These are phyloP conservation scores for Allium cepa DNA, from an alignment of 106 monocot species.

Conservation along the genomic window DNA sequence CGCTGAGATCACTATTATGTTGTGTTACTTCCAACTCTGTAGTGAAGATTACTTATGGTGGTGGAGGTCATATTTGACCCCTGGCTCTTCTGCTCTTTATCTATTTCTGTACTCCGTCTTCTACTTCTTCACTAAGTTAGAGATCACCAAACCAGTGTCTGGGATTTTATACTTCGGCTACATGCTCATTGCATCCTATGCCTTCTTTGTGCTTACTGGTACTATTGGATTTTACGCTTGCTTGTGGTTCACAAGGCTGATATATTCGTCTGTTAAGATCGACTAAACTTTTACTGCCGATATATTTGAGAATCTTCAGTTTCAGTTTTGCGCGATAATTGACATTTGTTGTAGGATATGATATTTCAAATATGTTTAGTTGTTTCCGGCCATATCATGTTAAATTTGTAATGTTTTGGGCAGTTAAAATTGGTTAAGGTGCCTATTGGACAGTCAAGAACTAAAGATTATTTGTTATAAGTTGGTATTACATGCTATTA, in stretches of 20 bases:
- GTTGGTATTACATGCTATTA: too few relatives aligned
- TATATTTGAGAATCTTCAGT: too few relatives aligned
- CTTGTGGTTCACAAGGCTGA: slow-evolving; percentile 92
- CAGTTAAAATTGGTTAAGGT: too few relatives aligned
- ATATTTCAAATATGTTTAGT: too few relatives aligned
- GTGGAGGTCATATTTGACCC: slow-evolving; percentile 94
- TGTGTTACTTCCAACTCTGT: slow-evolving; percentile 98
- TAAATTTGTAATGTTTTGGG: too few relatives aligned
- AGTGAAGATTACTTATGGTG: slow-evolving; percentile 97
- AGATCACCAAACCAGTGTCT: slow-evolving; percentile 82
- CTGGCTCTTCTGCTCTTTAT: slow-evolving; percentile 91
- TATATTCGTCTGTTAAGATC: slow-evolving; percentile 97
- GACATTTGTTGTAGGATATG: too few relatives aligned
- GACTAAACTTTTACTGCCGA: slow-evolving; percentile 16
- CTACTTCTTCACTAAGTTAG: slow-evolving; percentile 99
- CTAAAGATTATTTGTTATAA: too few relatives aligned
- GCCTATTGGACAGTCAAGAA: too few relatives aligned
- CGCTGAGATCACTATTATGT: slow-evolving; percentile 89
- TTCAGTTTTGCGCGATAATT: too few relatives aligned
- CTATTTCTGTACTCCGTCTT: slow-evolving; percentile 90
- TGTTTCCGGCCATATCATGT: too few relatives aligned
- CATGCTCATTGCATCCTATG: slow-evolving; percentile 94
- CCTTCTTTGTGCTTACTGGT: slow-evolving; percentile 89
- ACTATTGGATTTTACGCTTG: slow-evolving; percentile 97
- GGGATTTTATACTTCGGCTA: slow-evolving; percentile 91